Percentiles rank a stretch among this genome's conserved stretches.
Evolutionary conservation across 169 alveolate species (phyloP).

Genomic region (Theileria orientalis): DNA sequence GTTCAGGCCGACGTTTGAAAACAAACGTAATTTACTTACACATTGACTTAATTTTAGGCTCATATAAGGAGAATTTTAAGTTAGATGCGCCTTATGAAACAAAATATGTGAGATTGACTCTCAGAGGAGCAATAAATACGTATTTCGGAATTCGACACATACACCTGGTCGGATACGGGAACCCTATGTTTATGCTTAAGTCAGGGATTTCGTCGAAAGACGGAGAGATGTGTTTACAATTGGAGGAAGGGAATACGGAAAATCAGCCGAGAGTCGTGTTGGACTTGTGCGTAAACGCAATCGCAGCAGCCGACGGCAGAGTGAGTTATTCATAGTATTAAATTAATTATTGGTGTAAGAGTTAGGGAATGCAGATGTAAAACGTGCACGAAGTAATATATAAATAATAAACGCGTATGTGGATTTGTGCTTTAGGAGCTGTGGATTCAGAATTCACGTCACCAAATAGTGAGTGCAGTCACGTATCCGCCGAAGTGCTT

Average conservation of each 20-base stretch:
- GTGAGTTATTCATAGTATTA: slow-evolving; percentile 24
- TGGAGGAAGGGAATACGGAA: slow-evolving; percentile 77
- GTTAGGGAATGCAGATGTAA: no score
- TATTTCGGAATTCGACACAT: slow-evolving; percentile 86
- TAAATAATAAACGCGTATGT: no score
- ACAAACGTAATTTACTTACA: slow-evolving; percentile 55
- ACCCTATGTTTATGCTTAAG: slow-evolving; percentile 81
- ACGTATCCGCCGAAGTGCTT: slow-evolving; percentile 61
- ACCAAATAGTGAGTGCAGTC: slow-evolving; percentile 67
- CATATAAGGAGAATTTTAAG: slow-evolving; percentile 69
- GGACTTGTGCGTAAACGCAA: slow-evolving; percentile 79
- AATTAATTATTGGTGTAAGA: not conserved
- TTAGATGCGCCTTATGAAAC: slow-evolving; percentile 71
- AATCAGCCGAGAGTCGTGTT: slow-evolving; percentile 77
- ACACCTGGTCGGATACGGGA: slow-evolving; percentile 83
- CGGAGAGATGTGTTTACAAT: slow-evolving; percentile 86
- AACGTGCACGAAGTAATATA: not conserved
- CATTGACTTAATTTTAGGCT: slow-evolving; percentile 59
- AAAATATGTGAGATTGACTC: slow-evolving; percentile 74
- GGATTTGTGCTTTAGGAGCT: slow-evolving; percentile 61
- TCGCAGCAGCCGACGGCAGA: slow-evolving; percentile 80
- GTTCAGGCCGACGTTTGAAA: slow-evolving; percentile 71
- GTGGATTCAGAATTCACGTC: slow-evolving; percentile 76
- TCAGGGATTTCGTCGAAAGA: slow-evolving; percentile 83
- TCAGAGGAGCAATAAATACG: slow-evolving; percentile 77